These are phyloP conservation scores for Aspergillus sclerotiicarbonarius DNA, from an alignment of 495 filamentous ascomycete species.

Conservation along the genomic window DNA sequence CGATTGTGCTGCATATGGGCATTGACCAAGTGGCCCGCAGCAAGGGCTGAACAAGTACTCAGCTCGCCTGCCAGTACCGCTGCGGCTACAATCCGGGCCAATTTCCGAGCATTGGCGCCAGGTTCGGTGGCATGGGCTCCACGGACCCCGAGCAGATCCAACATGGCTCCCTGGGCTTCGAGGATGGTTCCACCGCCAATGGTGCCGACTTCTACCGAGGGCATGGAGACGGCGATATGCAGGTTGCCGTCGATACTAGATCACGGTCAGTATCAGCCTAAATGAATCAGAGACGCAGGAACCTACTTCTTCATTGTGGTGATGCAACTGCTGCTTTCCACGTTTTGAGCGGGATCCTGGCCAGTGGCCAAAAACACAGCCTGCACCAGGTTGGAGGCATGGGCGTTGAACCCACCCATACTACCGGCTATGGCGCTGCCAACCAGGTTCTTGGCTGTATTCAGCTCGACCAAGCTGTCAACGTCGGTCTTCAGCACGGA, in stretches of 20 bases:
- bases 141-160: conserved; percentile 91
- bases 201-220: conserved; percentile 93
- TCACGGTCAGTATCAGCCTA: conserved; percentile 22
- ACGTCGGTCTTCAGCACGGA: conserved; percentile 91
- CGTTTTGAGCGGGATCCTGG: conserved; percentile 96
- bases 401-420: conserved; percentile 96
- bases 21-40: conserved; percentile 86
- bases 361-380: conserved; percentile 96
- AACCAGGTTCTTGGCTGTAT: conserved; percentile 92
- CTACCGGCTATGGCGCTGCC: conserved; percentile 96
- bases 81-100: conserved; percentile 86
- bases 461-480: conserved; percentile 84
- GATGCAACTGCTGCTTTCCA: conserved; percentile 97
- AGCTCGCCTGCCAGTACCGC: conserved; percentile 88
- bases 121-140: conserved; percentile 84
- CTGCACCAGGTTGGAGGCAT: conserved; percentile 95
- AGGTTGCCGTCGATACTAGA: conserved; percentile 79
- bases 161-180: conserved; percentile 91
- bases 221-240: conserved; percentile 96
- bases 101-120: conserved; percentile 84
- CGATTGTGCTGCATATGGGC: conserved; percentile 98
- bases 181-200: conserved; percentile 96
- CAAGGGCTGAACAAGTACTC: conserved; percentile 82
- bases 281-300: background rate
- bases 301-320: conserved; percentile 98